Conservation (phyloP, 805 yeast genomes). For the Sugiyamaella americana region DNA sequence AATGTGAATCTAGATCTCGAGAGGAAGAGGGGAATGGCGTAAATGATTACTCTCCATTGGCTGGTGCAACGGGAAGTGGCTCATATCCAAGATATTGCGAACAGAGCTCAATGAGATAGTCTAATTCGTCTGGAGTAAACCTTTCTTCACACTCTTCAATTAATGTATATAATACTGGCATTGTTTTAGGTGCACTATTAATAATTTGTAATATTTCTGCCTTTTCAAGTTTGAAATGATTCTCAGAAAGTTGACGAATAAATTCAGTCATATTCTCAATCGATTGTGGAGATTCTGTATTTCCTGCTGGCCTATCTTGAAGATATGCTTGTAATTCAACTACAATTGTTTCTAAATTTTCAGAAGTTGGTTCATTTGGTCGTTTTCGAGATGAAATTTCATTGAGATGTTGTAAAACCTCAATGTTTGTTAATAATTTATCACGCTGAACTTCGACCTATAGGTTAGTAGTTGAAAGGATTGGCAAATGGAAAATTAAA, state of each 20-base stretch:
- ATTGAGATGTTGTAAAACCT: slow-evolving; percentile 50
- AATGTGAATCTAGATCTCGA: no score
- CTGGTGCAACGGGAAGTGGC: slow-evolving; percentile 25
- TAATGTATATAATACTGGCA: slow-evolving; percentile 72
- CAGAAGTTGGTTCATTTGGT: slow-evolving; percentile 8
- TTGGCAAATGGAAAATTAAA: no score
- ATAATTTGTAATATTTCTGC: slow-evolving; percentile 80
- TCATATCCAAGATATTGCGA: slow-evolving; percentile 34
- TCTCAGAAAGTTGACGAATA: slow-evolving; percentile 37
- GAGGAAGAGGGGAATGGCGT: no score
- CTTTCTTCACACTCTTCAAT: slow-evolving; percentile 92
- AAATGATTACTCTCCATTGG: slow-evolving; percentile 9
- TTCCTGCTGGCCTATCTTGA: slow-evolving; percentile 36
- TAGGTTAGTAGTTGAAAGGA: no score
- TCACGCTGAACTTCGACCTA: slow-evolving; percentile 49
- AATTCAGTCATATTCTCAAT: slow-evolving; percentile 33
- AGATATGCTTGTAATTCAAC: slow-evolving; percentile 35
- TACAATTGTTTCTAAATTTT: slow-evolving; percentile 31
- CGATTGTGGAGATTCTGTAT: slow-evolving; percentile 32
- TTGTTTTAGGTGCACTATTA: slow-evolving; percentile 69
- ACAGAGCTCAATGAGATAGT: slow-evolving; percentile 52
- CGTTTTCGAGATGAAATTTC: slow-evolving; percentile 7
- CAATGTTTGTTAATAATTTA: slow-evolving; percentile 57
- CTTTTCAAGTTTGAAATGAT: slow-evolving; percentile 58
- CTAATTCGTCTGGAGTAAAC: slow-evolving; percentile 61